Conservation (phyloP, 2,329 filamentous ascomycete genomes). For the Aureobasidium sp. region DNA sequence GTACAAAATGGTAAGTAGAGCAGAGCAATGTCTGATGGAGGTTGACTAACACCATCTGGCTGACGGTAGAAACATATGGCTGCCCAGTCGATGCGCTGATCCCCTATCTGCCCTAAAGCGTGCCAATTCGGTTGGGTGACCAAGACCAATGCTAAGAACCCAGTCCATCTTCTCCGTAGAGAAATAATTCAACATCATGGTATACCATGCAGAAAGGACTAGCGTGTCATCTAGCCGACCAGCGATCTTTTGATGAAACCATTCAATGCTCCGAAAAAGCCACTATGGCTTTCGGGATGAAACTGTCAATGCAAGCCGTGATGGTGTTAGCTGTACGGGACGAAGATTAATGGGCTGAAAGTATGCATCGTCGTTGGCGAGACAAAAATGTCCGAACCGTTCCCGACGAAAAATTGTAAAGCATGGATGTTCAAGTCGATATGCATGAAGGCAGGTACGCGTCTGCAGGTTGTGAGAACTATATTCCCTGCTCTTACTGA, state of each 20-base stretch:
- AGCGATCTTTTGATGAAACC: neutral
- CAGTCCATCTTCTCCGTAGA: neutral
- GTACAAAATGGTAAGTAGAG: neutral
- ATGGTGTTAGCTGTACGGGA: neutral
- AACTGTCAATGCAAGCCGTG: neutral
- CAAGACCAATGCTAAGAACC: neutral
- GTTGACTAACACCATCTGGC: neutral
- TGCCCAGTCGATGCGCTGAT: neutral
- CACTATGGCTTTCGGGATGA: neutral
- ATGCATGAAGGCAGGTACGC: constrained; percentile 1
- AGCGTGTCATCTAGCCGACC: neutral
- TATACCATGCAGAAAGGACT: neutral
- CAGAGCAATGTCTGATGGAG: too few relatives aligned
- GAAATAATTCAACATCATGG: neutral
- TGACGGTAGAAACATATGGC: neutral
- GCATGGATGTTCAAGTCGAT: neutral
- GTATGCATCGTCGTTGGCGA: too few relatives aligned
- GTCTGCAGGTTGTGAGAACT: neutral
- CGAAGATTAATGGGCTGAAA: neutral
- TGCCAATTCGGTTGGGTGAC: neutral
- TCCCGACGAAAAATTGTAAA: neutral
- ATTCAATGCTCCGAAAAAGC: neutral
- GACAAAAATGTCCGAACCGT: constrained; percentile 11
- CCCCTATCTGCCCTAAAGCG: neutral
- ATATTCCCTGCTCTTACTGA: too few relatives aligned